Conservation (phyloP, 352 stramenopile species). For the Globisporangium nagaii region DNA sequence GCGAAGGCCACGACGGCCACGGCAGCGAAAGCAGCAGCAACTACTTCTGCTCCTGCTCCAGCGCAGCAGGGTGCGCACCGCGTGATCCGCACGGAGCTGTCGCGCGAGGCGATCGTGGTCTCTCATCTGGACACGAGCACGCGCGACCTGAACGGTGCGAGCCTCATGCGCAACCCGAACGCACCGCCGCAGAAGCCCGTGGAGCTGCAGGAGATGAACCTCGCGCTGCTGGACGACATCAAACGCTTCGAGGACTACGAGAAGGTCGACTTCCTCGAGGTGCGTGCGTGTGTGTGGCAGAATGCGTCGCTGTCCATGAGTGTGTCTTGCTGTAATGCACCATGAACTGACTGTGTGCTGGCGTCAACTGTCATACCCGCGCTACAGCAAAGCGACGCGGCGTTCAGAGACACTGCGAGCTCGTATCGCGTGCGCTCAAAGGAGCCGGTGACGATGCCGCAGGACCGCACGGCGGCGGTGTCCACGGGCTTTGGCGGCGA, state of each 20-base stretch:
- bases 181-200: slow-evolving; percentile 6
- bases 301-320: no score
- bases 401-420: slow-evolving; percentile 57
- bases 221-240: slow-evolving; percentile 38
- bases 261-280: slow-evolving; percentile 35
- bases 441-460: slow-evolving; percentile 36
- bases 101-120: slow-evolving; percentile 28
- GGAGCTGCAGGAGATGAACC: slow-evolving; percentile 57
- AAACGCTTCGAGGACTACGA: slow-evolving; percentile 53
- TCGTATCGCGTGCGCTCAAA: slow-evolving; percentile 45
- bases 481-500: slow-evolving; percentile 26
- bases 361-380: neutral
- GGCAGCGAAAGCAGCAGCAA: neutral
- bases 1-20: neutral
- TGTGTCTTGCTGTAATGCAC: no score
- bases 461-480: slow-evolving; percentile 43
- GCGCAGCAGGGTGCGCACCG: neutral
- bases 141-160: slow-evolving; percentile 17
- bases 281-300: slow-evolving; percentile 2
- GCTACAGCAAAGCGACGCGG: slow-evolving; percentile 35
- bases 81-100: slow-evolving; percentile 37
- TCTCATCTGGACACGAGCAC: slow-evolving; percentile 15
- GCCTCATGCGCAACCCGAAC: slow-evolving; percentile 15
- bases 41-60: neutral
- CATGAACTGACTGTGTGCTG: neutral